These are phyloP conservation scores for Saccharomyces pastorianus DNA, from an alignment of 1,139 yeast species.

Conservation along the genomic window DNA sequence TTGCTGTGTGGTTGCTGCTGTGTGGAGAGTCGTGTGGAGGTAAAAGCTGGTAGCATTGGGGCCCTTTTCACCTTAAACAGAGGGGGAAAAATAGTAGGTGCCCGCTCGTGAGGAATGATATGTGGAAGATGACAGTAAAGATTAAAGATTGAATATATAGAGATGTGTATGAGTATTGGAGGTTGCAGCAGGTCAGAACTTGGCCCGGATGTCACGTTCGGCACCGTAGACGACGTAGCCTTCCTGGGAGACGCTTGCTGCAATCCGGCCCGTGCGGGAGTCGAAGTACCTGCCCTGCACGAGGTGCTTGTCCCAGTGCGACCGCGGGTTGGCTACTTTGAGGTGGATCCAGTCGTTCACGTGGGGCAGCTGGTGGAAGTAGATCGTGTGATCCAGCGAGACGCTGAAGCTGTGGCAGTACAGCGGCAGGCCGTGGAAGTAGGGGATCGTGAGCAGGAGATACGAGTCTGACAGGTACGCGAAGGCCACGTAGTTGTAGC, in stretches of 20 bases:
- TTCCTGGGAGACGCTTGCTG: constrained; percentile 63
- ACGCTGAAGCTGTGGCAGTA: constrained; percentile 44
- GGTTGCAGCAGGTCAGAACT: constrained; percentile 14
- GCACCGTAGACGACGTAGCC: constrained; percentile 39
- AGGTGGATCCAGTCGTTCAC: constrained; percentile 49
- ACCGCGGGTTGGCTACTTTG: constrained; percentile 43
- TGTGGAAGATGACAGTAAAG: too few relatives aligned
- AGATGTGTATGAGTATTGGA: too few relatives aligned
- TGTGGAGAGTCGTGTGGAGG: background rate
- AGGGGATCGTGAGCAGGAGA: constrained; percentile 43
- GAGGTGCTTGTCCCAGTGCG: constrained; percentile 48
- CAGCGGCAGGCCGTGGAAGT: constrained; percentile 37
- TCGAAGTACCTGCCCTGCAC: constrained; percentile 52
- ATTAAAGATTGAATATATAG: too few relatives aligned
- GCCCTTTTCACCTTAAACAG: background rate
- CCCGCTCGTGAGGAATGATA: background rate
- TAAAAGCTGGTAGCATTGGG: background rate
- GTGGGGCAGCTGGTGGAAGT: constrained; percentile 52
- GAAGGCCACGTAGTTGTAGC: constrained; percentile 51
- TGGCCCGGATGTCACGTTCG: constrained; percentile 14
- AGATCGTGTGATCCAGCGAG: constrained; percentile 60
- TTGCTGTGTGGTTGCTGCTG: background rate
- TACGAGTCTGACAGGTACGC: constrained; percentile 58
- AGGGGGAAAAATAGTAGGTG: background rate
- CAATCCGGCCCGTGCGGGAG: constrained; percentile 43